Evolutionary conservation across 805 yeast species (phyloP), one percentile per base, ranked within the genome.

Genomic region (Cyberlindnera maclurae): DNA sequence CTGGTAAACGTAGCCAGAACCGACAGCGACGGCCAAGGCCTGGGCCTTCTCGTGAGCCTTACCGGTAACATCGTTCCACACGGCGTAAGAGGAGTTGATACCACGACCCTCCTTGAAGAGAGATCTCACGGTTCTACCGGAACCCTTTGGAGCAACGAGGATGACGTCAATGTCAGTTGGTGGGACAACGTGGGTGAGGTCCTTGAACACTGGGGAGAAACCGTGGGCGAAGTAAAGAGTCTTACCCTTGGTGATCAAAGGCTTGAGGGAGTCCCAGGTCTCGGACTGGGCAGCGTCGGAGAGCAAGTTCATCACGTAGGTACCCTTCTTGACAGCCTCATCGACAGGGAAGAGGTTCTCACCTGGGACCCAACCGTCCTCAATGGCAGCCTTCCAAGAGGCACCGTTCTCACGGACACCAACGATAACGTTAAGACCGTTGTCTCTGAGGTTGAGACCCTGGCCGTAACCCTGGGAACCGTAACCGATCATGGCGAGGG

Each of bases 381-480:
- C 98, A 58, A 87, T 72, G 62, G 98, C 98, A 56, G 96, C 95
- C 75, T 90, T 90, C 98, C 98, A 93, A 43, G 97, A 93, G 53
- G 96, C 93, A 77, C 98, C 98, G 64, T 86, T 70, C 78, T 93
- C 87, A 72, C 98, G 81, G 60, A 93, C 98, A 80, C 98, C 98
- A 56, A 93, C 75, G 65, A 93, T 85, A 57, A 90, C 98, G 68
- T 90, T 90, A 63, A 93, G 70, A 70, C 98, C 98, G 62, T 93
- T 90, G 78, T 93, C 98, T 75, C 98, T 86, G 75, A 94, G 74
- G 88, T 93, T 93, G 59, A 93, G 80, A 71, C 97, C 97, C 77
- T 93, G 98, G 66, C 98, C 98, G 78, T 93, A 90, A 77, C 98
- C 98, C 75, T 93, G 98, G 54, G 98, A 90, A 65, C 98, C 98